Evolutionary conservation across 768 basidiomycete genomes (phyloP), one percentile per base, ranked within the genome.

Genomic region (Lepiota subincarnata): DNA sequence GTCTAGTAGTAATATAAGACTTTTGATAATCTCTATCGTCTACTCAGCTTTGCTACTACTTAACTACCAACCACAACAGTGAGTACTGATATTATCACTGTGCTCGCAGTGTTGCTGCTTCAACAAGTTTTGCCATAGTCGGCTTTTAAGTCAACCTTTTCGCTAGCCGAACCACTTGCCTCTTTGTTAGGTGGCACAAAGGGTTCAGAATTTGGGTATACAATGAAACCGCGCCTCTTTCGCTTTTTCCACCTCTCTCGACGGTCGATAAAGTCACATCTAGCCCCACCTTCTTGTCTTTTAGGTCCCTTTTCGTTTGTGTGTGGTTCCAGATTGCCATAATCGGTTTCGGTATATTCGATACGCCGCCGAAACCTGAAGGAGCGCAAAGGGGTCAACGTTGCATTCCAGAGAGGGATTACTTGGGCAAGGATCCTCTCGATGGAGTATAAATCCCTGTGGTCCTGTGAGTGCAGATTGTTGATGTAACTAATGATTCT

Each of bases 401-500:
- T 60, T 16, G 41, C 36, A 28, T 67, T 62, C 64, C 68, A 70
- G 13, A 70, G 57, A 3, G 70, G 69, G 24, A 71, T 60, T 35
- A 63, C 61, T 6, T 44, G 39, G 0, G 48, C 53, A 39, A 70
- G 63, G 31, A 68, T 42, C 36, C 64, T 39, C 36, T 68, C 64
- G 26, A 71, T 56, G 31, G 24, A n/a, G 57, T 67, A 67, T 6
- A 72, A 61, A 28, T 58, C 44, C 37, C 18, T 20, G 44, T 61
- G 59, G 10, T 57, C 39, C 12, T 58, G 47, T 6, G 70, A 73
- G 49, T 72, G 65, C 5, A 75, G 63, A 38, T 72, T 73, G 54
- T 75, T 74, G 59, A 75, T 73, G 56, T 75, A 75, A 14, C 66
- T 66, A 19, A 58, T 55, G 22, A 67, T 64, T 40, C 63, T 63